Evolutionary conservation across 1,284 basidiomycete species (phyloP), one percentile per base, ranked within the genome.

Genomic region (Gomphus bonarii): DNA sequence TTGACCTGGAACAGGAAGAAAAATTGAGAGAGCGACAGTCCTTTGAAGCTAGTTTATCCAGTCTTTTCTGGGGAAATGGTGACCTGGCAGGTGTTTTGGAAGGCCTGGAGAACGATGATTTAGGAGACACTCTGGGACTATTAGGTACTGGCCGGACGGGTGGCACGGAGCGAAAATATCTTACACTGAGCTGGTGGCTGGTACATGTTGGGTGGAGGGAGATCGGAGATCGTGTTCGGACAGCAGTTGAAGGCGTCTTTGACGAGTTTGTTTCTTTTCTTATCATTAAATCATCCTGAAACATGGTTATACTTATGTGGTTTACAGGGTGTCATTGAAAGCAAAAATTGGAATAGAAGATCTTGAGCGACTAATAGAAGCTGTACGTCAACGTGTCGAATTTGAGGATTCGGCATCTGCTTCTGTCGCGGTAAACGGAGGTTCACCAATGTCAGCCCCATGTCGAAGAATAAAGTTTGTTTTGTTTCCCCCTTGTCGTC

Each of bases 131-230:
- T 1, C 36, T 58, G 35, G 57, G 57, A n/a, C 38, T 58, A 12
- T 58, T 58, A 43, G 59, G 57, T 20, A 57, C 59, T 44, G 50
- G 40, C 38, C 47, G 50, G 18, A 63, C 58, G 33, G 79, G 84
- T 40, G 80, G 84, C 54, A 81, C 81, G 1, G 89, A 94, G 69
- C 73, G 79, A 60, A 84, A 84, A 65, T 95, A 84, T 65, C 74
- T 95, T 58, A 92, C 89, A 0, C 79, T 94, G 61, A 89, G 83
- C 53, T 95, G 91, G 89, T 95, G 91, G 90, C 76, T 95, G 50
- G 67, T 95, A 56, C 86, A 95, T 64, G 84, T 88, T 3, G 92
- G 93, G 0, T 95, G 92, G 90, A 85, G 86, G 63, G 82, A 86
- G 56, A 77, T 95, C 0, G 82, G 82, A 1, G 82, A 85, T 61